Base-by-base conservation (phyloP, 1,284 basidiomycete species). In the Golubevia sp. region DNA sequence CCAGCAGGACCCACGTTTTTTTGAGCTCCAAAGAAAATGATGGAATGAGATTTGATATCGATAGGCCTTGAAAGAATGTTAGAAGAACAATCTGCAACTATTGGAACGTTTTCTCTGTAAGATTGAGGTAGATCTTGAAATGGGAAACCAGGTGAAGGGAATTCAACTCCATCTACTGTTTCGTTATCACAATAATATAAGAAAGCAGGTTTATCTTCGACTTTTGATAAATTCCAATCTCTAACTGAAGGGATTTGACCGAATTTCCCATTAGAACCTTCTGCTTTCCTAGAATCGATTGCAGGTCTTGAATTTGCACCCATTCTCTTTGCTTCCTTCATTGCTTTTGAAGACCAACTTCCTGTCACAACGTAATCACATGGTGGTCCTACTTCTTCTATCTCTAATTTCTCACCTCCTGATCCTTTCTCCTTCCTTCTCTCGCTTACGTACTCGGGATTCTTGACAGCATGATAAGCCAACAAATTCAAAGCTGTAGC, bases 171-270 rank as follows among this genome's bases (percentile, higher is more conserved):
- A 77, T 97, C 91, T 64, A 99, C 93, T 2, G 97, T 99, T 86
- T 99, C 97, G 86, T 99, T 99, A 84, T 98, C 96, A 88, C 97
- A 99, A 86, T 98, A 99, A 86, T 97, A 98, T 61, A 98, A 90
- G 78, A 95, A 89, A 7, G 92, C 95, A 0, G 96, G 91, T 79
- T 90, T 87, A 55, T 85, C 82, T 26, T 77, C 74, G 2, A 61
- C 34, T 49, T 81, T 72, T 13, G 92, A 92, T 85, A 97, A 92
- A n/a, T 86, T 85, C 88, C 91, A 97, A 55, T 88, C 86, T 60
- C 87, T 85, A 77, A 89, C 88, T 13, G 89, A 85, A 11, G 95
- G 94, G 74, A 98, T 90, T 62, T 88, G 88, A 72, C 93, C 91
- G 86, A 92, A 97, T 59, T 73, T 71, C 48, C 67, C 70, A 7